A percentile compares a stretch with the other conserved stretches of the same genome.
Conservation (phyloP, 1,139 yeast genomes). For the Scheffersomyces stambukii region DNA sequence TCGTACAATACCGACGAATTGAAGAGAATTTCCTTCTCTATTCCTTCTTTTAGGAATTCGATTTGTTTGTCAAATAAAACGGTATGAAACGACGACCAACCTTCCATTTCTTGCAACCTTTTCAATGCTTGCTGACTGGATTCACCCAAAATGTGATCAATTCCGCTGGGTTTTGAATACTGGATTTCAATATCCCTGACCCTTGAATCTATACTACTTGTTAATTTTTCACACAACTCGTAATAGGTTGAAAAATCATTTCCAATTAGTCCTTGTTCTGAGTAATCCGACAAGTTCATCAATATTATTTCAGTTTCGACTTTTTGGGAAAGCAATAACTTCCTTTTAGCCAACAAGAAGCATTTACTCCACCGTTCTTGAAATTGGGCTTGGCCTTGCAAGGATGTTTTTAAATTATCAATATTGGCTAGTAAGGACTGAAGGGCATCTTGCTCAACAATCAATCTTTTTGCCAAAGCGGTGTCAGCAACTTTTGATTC, state of each 20-base stretch:
- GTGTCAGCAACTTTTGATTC: conserved; percentile 42
- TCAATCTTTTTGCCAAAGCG: conserved; percentile 26
- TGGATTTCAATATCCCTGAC: conserved; percentile 48
- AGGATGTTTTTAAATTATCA: conserved; percentile 30
- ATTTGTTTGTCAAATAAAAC: conserved; percentile 37
- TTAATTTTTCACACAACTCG: conserved; percentile 22
- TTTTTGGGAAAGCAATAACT: conserved; percentile 44
- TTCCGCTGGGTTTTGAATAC: conserved; percentile 46
- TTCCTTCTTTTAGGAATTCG: conserved; percentile 37
- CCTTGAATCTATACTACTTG: conserved; percentile 32
- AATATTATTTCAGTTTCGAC: conserved; percentile 31
- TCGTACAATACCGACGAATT: conserved; percentile 51
- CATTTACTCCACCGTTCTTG: conserved; percentile 46
- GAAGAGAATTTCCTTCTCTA: conserved; percentile 52
- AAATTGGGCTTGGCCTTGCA: conserved; percentile 38
- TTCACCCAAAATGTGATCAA: conserved; percentile 45
- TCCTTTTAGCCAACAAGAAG: conserved; percentile 55
- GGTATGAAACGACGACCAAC: conserved; percentile 49
- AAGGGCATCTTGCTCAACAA: conserved; percentile 31
- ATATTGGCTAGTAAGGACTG: conserved; percentile 38
- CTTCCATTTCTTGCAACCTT: conserved; percentile 46
- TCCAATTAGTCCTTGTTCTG: conserved; percentile 6
- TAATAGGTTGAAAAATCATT: conserved; percentile 5
- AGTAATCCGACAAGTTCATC: conserved; percentile 1
- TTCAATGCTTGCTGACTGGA: conserved; percentile 40